Conservation (phyloP, 2,329 filamentous ascomycete species). For the Ceratocystis huliohia region DNA sequence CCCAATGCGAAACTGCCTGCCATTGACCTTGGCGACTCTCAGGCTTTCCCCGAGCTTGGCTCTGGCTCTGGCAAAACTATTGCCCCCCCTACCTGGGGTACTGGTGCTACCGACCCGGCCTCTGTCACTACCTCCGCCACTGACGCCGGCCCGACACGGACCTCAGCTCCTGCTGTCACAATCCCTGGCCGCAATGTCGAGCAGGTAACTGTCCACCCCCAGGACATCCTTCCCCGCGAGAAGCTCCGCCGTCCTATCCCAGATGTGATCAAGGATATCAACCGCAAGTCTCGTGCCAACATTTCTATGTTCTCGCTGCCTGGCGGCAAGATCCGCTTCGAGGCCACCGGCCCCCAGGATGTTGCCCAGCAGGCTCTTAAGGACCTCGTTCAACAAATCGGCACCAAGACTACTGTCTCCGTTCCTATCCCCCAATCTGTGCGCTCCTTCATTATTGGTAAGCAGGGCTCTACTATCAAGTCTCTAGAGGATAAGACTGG, state of each 20-base stretch:
- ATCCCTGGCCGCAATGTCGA: slow-evolving; percentile 77
- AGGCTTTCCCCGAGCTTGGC: slow-evolving; percentile 66
- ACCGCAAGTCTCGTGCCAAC: slow-evolving; percentile 77
- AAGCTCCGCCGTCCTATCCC: slow-evolving; percentile 75
- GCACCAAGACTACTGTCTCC: slow-evolving; percentile 43
- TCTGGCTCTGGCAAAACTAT: slow-evolving; percentile 14
- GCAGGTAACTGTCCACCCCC: slow-evolving; percentile 57
- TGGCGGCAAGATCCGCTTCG: slow-evolving; percentile 64
- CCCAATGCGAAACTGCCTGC: slow-evolving; percentile 28
- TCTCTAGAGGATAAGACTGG: slow-evolving; percentile 79
- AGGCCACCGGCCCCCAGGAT: slow-evolving; percentile 71
- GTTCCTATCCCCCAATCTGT: slow-evolving; percentile 43
- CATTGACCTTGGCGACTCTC: slow-evolving; percentile 76
- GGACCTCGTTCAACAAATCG: slow-evolving; percentile 78
- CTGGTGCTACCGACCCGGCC: slow-evolving; percentile 2
- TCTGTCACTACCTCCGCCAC: slow-evolving; percentile 11
- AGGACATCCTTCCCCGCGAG: slow-evolving; percentile 60
- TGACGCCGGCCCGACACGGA: slow-evolving; percentile 2
- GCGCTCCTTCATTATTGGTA: slow-evolving; percentile 83
- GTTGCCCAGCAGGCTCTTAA: slow-evolving; percentile 78
- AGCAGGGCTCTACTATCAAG: slow-evolving; percentile 80
- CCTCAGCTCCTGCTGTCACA: slow-evolving; percentile 34
- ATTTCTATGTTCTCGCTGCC: slow-evolving; percentile 65
- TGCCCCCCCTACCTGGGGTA: slow-evolving; percentile 18
- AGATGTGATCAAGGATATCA: slow-evolving; percentile 83